Evolutionary conservation across 106 monocot genomes (phyloP), one percentile per base, ranked within the genome.

Genomic region (Allium sativum): DNA sequence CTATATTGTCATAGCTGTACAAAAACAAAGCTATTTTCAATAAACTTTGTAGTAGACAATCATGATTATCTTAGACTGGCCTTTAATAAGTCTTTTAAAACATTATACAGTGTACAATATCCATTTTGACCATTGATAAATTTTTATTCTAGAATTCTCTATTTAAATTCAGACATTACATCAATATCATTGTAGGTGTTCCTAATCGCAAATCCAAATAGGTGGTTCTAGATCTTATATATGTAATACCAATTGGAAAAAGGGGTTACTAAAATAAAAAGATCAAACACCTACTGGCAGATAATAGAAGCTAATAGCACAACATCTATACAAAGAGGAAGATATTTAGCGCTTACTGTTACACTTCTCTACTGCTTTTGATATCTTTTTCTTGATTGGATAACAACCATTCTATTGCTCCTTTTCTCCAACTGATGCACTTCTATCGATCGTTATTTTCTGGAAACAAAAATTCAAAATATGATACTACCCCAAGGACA

Each of bases 361-460:
- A 54, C 77, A 70, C 62, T 62, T 77, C 11, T 71, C 59, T 57
- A 82, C 51, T 21, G 53, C 80, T 65, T 47, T 78, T 43, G 83
- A 78, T 14, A 83, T 16, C 73, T 75, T 59, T 73, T 75, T 78
- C 55, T 78, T 80, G 2, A 91, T 47, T 56, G 86, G 86, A 71
- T 58, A 81, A 73, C 87, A 92, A 60, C 86, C 92, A 87, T 92
- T 61, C 58, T 61, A 51, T 52, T 65, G 65, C 68, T 64, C 52
- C 66, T 53, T 40, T 31, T 18, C 12, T 51, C 48, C 31, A 31
- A 5, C 0, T 20, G 10, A 15, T 12, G 9, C 11, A n/a, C n/a
- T 10, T 68, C 55, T 61, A 59, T 69, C 42, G 41, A 66, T 21
- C 43, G 18, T 45, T 16, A 62, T 20, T 53, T 61, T 43, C 42